Percentiles rank a stretch among this genome's conserved stretches.
Conservation (phyloP, 2,329 filamentous ascomycete species). For the Graphilbum ipis-grandicollis region DNA sequence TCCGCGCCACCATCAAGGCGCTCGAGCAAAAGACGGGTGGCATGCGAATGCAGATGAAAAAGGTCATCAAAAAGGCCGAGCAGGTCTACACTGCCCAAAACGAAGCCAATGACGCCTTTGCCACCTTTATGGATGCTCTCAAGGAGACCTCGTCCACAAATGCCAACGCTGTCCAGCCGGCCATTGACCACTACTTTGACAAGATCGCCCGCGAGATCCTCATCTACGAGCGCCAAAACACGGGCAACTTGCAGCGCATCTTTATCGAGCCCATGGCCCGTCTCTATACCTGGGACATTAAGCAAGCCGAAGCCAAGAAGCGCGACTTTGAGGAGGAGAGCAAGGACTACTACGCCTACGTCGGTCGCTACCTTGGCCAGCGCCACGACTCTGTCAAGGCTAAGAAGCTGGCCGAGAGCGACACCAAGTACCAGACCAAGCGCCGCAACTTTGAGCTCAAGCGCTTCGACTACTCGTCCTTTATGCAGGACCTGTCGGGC, state of each 20-base stretch:
- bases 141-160: slow-evolving; percentile 81
- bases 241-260: slow-evolving; percentile 68
- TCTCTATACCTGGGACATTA: slow-evolving; percentile 90
- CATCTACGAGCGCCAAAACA: slow-evolving; percentile 70
- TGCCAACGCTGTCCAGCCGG: slow-evolving; percentile 90
- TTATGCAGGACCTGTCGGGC: slow-evolving; percentile 97
- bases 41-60: slow-evolving; percentile 90
- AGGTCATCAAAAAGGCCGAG: slow-evolving; percentile 86
- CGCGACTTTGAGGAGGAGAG: slow-evolving; percentile 98
- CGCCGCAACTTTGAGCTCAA: slow-evolving; percentile 90
- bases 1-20: slow-evolving; percentile 91
- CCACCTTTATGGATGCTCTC: slow-evolving; percentile 68
- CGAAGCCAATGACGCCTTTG: slow-evolving; percentile 72
- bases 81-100: slow-evolving; percentile 64
- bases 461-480: slow-evolving; percentile 95
- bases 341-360: slow-evolving; percentile 94
- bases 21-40: slow-evolving; percentile 92
- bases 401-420: slow-evolving; percentile 89
- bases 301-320: slow-evolving; percentile 91
- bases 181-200: slow-evolving; percentile 94
- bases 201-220: slow-evolving; percentile 88
- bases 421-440: slow-evolving; percentile 91
- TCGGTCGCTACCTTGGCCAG: slow-evolving; percentile 89
- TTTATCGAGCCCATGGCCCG: slow-evolving; percentile 90
- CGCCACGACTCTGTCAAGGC: slow-evolving; percentile 90